Conservation (phyloP, 2,329 filamentous ascomycete species). For the Pseudocercospora cruenta region DNA sequence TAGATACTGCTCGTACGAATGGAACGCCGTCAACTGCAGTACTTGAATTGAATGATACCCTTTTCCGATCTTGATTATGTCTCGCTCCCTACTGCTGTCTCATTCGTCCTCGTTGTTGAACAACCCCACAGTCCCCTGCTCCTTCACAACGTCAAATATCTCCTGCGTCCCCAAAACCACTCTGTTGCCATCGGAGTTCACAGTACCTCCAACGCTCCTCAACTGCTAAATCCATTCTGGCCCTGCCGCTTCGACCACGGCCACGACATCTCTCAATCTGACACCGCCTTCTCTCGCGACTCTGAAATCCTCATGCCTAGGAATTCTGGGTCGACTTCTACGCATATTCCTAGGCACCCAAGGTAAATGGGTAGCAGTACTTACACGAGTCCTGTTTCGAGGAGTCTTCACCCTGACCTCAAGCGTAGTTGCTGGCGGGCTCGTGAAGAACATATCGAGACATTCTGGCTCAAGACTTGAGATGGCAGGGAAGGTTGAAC, state of each 20-base stretch:
- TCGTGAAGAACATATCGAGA: too few species aligned
- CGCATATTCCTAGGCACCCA: too few species aligned
- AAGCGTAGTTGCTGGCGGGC: too few species aligned
- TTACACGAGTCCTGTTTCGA: too few species aligned
- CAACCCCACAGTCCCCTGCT: not conserved
- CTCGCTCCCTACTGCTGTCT: not conserved
- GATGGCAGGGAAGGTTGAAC: too few species aligned
- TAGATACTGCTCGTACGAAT: constrained; percentile 15
- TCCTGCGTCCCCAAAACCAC: not conserved
- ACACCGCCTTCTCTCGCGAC: not conserved
- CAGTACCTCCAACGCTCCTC: not conserved
- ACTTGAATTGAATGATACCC: constrained; percentile 7
- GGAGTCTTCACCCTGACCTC: too few species aligned
- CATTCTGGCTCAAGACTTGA: too few species aligned
- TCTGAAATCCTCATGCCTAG: not conserved
- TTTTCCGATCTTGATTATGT: not conserved
- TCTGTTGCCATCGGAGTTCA: not conserved
- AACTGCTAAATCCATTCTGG: not conserved
- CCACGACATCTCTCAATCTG: not conserved
- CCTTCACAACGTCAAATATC: not conserved
- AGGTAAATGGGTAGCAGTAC: too few species aligned
- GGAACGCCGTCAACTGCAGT: constrained; percentile 7
- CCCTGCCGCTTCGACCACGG: not conserved
- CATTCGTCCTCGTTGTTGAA: not conserved
- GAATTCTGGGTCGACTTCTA: too few species aligned